Evolutionary conservation across 1,139 yeast genomes (phyloP).

Genomic region (Yarrowia galli): DNA sequence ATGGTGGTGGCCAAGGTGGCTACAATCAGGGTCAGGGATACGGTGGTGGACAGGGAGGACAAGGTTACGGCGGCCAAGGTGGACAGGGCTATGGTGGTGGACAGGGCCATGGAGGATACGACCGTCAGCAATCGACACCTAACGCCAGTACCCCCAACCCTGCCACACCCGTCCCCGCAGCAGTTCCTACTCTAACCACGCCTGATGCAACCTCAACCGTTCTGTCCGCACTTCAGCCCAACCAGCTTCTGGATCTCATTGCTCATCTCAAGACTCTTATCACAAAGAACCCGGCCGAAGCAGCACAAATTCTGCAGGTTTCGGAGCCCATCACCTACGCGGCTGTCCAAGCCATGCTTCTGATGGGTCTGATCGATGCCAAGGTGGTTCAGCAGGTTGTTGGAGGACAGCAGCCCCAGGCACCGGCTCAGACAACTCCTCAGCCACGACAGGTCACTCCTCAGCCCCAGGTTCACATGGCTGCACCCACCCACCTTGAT

Average conservation of each 20-base stretch:
- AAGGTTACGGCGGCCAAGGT: background rate
- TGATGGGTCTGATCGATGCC: conserved; percentile 65
- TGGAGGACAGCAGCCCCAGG: conserved; percentile 40
- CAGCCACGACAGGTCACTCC: conserved; percentile 3
- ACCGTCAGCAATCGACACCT: background rate
- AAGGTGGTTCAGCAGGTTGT: conserved; percentile 58
- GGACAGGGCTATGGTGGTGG: background rate
- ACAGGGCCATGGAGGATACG: conserved; percentile 9
- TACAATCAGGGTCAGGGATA: background rate
- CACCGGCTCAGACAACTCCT: conserved; percentile 46
- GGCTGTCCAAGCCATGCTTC: conserved; percentile 74
- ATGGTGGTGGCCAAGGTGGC: background rate
- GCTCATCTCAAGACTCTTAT: conserved; percentile 72
- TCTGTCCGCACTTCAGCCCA: conserved; percentile 64
- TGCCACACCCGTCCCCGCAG: conserved; percentile 40
- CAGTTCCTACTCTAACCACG: conserved; percentile 61
- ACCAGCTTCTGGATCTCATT: conserved; percentile 62
- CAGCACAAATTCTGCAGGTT: conserved; percentile 66
- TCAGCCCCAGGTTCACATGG: conserved; percentile 33
- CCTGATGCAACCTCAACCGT: conserved; percentile 68
- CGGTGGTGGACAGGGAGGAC: background rate
- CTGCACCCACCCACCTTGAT: conserved; percentile 42
- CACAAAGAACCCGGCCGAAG: conserved; percentile 65
- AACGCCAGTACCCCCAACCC: conserved; percentile 3
- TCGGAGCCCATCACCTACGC: conserved; percentile 86